Conservation (phyloP, 129 eudicot genomes). For the Mikania micrantha region DNA sequence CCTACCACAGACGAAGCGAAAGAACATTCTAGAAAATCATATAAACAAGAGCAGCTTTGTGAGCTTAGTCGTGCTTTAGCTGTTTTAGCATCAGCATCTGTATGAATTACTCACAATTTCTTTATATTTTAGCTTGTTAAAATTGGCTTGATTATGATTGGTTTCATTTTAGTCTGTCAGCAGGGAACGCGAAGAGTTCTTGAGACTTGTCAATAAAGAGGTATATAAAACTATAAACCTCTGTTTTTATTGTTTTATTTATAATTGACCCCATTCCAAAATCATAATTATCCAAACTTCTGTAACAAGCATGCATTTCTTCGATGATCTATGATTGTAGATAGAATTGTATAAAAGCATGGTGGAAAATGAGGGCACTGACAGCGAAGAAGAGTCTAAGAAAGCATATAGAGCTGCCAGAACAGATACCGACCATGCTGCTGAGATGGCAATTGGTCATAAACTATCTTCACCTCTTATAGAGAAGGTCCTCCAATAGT, state of each 20-base stretch:
- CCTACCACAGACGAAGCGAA: slow-evolving; percentile 61
- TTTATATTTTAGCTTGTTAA: background rate
- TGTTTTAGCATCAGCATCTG: slow-evolving; percentile 98
- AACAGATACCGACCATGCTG: slow-evolving; percentile 42
- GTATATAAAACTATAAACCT: slow-evolving; percentile 30
- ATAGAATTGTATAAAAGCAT: slow-evolving; percentile 71
- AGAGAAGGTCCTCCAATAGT: slow-evolving; percentile 24
- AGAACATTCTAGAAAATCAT: slow-evolving; percentile 36
- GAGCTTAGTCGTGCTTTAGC: slow-evolving; percentile 92
- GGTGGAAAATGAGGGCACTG: slow-evolving; percentile 75
- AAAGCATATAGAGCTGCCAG: slow-evolving; percentile 78
- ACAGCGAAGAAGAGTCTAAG: slow-evolving; percentile 32
- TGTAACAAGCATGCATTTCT: background rate
- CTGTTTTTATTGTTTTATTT: background rate
- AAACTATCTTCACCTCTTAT: slow-evolving; percentile 65
- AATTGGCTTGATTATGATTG: background rate
- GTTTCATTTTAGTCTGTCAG: slow-evolving; percentile 67
- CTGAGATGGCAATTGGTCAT: slow-evolving; percentile 37
- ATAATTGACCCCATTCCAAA: background rate
- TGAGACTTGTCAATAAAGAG: slow-evolving; percentile 91
- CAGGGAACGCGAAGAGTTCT: slow-evolving; percentile 90
- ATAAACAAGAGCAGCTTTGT: slow-evolving; percentile 82
- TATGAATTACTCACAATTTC: background rate
- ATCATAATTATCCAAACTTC: background rate
- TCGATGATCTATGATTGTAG: slow-evolving; percentile 23